These are phyloP conservation scores for Rutstroemia sp. DNA, from an alignment of 2,329 filamentous ascomycete genomes.

Conservation along the genomic window DNA sequence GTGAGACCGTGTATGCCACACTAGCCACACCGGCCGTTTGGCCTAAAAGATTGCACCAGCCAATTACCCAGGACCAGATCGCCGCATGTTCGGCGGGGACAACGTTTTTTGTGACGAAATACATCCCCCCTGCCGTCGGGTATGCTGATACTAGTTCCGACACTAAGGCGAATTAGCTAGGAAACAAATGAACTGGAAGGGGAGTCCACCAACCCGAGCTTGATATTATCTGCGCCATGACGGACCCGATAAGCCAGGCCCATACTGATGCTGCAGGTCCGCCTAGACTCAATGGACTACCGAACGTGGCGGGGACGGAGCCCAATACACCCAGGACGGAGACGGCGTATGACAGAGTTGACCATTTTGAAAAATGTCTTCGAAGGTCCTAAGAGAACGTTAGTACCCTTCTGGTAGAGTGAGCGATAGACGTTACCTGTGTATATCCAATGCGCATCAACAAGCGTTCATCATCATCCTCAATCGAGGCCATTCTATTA, in stretches of 20 bases:
- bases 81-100: conserved; percentile 53
- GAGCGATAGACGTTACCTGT: conserved; percentile 38
- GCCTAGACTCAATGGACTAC: conserved; percentile 48
- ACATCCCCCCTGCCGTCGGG: conserved; percentile 61
- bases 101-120: conserved; percentile 60
- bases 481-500: conserved; percentile 39
- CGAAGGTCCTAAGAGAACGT: conserved; percentile 42
- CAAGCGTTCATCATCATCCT: conserved; percentile 52
- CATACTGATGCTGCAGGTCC: conserved; percentile 58
- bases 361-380: conserved; percentile 60
- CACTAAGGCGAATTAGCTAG: conserved; percentile 32
- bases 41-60: conserved; percentile 60
- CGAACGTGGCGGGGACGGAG: conserved; percentile 58
- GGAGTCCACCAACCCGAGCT: conserved; percentile 41
- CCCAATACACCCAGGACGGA: conserved; percentile 57
- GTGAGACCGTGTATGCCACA: conserved; percentile 54
- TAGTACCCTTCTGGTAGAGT: neutral
- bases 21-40: conserved; percentile 57
- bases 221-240: conserved; percentile 58
- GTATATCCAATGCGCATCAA: conserved; percentile 56
- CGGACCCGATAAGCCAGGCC: conserved; percentile 57
- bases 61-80: conserved; percentile 57
- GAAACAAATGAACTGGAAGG: neutral
- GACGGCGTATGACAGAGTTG: conserved; percentile 58
- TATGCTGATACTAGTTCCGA: conserved; percentile 59